Percentiles rank a stretch among this genome's conserved stretches.
Evolutionary conservation across 2,329 filamentous ascomycete genomes (phyloP).

Genomic region (Exophiala aquamarina): DNA sequence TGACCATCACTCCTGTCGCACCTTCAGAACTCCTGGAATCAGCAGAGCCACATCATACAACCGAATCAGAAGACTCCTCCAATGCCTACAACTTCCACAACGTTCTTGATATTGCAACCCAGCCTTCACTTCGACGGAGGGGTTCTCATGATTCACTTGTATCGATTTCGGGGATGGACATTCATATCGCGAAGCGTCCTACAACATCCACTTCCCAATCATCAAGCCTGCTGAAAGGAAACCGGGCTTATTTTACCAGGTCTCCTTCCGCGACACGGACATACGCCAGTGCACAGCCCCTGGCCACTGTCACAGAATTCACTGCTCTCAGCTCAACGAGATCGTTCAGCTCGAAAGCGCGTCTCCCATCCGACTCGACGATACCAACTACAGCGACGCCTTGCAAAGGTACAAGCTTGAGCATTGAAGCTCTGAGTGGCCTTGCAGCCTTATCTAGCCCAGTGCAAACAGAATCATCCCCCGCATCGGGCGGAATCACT

Average conservation of each 20-base stretch:
- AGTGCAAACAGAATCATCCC: conserved; percentile 26
- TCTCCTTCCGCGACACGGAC: conserved; percentile 29
- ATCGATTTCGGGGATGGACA: conserved; percentile 83
- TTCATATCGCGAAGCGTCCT: conserved; percentile 76
- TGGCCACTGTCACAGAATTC: conserved; percentile 54
- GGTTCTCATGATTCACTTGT: conserved; percentile 86
- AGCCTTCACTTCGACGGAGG: conserved; percentile 56
- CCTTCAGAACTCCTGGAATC: no score
- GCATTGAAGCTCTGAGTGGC: conserved; percentile 23
- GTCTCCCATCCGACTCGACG: neutral
- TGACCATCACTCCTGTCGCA: no score
- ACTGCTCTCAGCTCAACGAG: conserved; percentile 52
- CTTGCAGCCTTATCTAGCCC: conserved; percentile 21
- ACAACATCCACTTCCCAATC: conserved; percentile 64
- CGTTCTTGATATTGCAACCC: conserved; percentile 6
- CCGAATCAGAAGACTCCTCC: neutral
- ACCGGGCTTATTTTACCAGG: conserved; percentile 26
- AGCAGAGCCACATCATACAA: neutral
- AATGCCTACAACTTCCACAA: conserved; percentile 1
- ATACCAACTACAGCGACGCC: conserved; percentile 3
- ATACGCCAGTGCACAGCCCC: conserved; percentile 46
- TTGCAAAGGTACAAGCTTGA: conserved; percentile 15
- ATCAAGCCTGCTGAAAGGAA: conserved; percentile 19
- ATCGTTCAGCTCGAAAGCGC: conserved; percentile 9
- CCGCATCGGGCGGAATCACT: conserved; percentile 39